phyloP scores from a whole-genome alignment of 2,329 filamentous ascomycete genomes.

The Xylaria sp. region DNA sequence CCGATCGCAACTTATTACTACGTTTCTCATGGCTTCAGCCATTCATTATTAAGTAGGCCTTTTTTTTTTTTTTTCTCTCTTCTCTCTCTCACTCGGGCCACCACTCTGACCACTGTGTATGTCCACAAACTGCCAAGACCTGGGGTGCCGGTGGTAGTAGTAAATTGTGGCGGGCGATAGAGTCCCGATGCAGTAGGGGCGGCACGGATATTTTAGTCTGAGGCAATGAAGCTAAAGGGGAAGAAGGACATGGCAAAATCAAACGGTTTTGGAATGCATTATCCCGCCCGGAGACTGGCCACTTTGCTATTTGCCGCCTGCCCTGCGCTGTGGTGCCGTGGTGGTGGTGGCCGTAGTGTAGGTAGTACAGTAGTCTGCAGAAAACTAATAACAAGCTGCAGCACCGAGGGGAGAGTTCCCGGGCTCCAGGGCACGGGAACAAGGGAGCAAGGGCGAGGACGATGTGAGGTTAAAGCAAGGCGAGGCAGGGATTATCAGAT shows the following conservation, averaged over 20 bases:
- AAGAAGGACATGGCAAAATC: slow-evolving; percentile 47
- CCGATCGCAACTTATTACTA: slow-evolving; percentile 23
- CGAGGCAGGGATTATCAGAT: slow-evolving; percentile 33
- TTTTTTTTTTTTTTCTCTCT: too few relatives aligned
- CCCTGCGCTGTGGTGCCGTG: slow-evolving; percentile 4
- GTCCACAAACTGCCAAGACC: slow-evolving; percentile 10
- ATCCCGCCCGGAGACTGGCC: slow-evolving; percentile 39
- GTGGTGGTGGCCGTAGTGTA: not conserved
- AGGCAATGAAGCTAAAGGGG: slow-evolving; percentile 39
- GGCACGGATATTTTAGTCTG: slow-evolving; percentile 48
- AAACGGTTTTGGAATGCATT: slow-evolving; percentile 45
- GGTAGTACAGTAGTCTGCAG: slow-evolving; percentile 14
- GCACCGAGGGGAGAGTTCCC: slow-evolving; percentile 30
- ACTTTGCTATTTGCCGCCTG: slow-evolving; percentile 28
- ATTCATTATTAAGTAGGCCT: not conserved
- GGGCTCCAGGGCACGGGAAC: slow-evolving; percentile 39
- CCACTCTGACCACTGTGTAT: slow-evolving; percentile 1
- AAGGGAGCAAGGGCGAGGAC: slow-evolving; percentile 28
- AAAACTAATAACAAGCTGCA: slow-evolving; percentile 32
- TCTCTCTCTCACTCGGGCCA: too few relatives aligned
- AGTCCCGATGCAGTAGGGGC: slow-evolving; percentile 41
- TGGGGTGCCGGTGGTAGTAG: slow-evolving; percentile 20
- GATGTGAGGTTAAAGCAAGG: slow-evolving; percentile 33
- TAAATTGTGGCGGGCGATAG: slow-evolving; percentile 28
- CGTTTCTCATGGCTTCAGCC: slow-evolving; percentile 15